Evolutionary conservation across 2,329 filamentous ascomycete species (phyloP).

Genomic region (Whalleya microplaca): DNA sequence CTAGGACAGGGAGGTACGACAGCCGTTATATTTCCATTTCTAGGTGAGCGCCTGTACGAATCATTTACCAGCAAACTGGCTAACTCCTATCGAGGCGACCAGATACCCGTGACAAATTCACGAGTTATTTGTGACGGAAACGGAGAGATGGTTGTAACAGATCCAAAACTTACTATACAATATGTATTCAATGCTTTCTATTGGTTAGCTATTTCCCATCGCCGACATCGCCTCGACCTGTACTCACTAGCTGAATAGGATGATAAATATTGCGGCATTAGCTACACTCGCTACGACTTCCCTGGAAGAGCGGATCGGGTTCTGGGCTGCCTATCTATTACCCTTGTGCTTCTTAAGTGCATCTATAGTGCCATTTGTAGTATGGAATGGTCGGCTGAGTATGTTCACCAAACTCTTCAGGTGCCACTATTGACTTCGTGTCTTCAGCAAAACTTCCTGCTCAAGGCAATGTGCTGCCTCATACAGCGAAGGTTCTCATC

Average conservation of each 20-base stretch:
- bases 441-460: neutral
- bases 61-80: neutral
- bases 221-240: too few species aligned
- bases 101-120: neutral
- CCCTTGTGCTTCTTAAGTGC: neutral
- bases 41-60: neutral
- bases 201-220: neutral
- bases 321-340: conserved; percentile 2
- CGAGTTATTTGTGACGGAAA: neutral
- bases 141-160: conserved; percentile 1
- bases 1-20: conserved; percentile 2
- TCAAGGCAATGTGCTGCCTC: conserved; percentile 4
- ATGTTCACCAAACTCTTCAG: neutral
- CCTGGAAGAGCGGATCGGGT: neutral
- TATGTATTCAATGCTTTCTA: conserved; percentile 1
- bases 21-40: conserved; percentile 4
- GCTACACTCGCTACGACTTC: neutral
- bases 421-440: neutral
- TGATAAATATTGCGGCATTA: conserved; percentile 1
- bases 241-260: neutral
- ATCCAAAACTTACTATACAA: conserved; percentile 5
- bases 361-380: conserved; percentile 4
- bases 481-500: conserved; percentile 1
- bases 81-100: neutral
- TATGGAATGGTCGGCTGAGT: conserved; percentile 4